Base-by-base conservation (phyloP, 2,329 filamentous ascomycete species). In the Neobulgaria alba region DNA sequence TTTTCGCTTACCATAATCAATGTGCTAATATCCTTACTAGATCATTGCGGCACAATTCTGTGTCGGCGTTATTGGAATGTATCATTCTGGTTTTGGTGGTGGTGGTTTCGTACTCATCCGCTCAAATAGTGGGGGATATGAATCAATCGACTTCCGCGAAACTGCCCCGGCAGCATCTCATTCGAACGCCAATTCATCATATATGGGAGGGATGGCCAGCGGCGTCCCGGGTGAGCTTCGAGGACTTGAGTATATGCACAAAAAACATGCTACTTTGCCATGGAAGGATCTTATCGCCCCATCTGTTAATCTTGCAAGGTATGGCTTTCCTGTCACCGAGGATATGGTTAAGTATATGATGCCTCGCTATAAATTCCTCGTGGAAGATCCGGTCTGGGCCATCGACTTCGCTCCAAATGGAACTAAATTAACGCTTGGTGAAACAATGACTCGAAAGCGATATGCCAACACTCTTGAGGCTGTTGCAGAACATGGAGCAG, bases 381-480 rank as follows among this genome's bases (percentile, higher is more conserved):
- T 31, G 5, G 5, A 31, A 5, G 29, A 31, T 31, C 29, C 29
- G n/a, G 5, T 4, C 5, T 31, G 29, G 74, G 69, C 58, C 85
- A 79, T 51, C 34, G 89, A 95, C 57, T 95, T 95, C 64, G 86
- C 86, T 2, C 86, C 86, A 0, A 77, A 88, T 42, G 89, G 87
- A 3, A 79, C 71, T 0, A 67, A 85, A 1, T 53, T 94, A 0
- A 66, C 72, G 15, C 63, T 86, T 3, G 85, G 85, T 14, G 84
- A 93, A 33, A 80, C 63, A 0, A 86, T 95, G 55, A 88, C 82
- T 1, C 71, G 88, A 26, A 82, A 79, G 55, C 74, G 87, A 40
- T 92, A 87, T 56, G 87, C 85, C 51, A 57, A 85, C 44, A 85
- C 87, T 0, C 71, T 95, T 1, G 77, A 88, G 55, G 74, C 70